Evolutionary conservation across 352 stramenopile species (phyloP), one percentile per base, ranked within the genome.

Genomic region (Globisporangium carolinianum): DNA sequence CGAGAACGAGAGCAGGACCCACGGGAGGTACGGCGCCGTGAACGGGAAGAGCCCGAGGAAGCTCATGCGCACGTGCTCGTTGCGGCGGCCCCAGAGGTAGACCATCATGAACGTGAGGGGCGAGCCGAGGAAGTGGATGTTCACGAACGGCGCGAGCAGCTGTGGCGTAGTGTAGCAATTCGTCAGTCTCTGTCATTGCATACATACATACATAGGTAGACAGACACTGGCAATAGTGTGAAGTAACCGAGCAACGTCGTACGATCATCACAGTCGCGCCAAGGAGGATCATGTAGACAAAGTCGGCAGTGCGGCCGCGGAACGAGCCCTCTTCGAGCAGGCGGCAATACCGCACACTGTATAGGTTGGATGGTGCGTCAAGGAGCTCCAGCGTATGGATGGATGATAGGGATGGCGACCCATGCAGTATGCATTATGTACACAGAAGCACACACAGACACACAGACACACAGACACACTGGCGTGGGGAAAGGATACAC

Each of bases 81-180:
- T 98, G 41, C 87, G 78, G 59, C 96, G 73, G 38, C 95, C 95
- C 97, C 97, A 99, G 24, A 99, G 75, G 75, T 99, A 99, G 5
- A 99, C 89, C 97, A 99, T 99, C 96, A 99, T 99, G 68, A 99
- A 99, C n/a, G 97, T 98, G 32, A 99, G 77, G 14, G 96, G 98
- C 63, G 89, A 98, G 15, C 97, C 96, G 8, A 99, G 77, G 73
- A 99, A 99, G 60, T 98, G 93, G 43, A 99, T 96, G 65, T 84
- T 95, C 17, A 98, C 82, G 64, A 98, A 99, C 11, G 96, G 94
- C 46, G 97, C 96, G 10, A 98, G 79, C n/a, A 94, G 69, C 86
- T 96, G 36, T 12, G 10, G 15, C 9, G 12, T 51, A 42, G 9
- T 6, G 52, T 6, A 50, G n/a, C 7, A 55, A 24, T 24, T 24